Evolutionary conservation across 2,329 filamentous ascomycete species (phyloP), one percentile per base, ranked within the genome.

Genomic region (Phialemoniopsis sp.): DNA sequence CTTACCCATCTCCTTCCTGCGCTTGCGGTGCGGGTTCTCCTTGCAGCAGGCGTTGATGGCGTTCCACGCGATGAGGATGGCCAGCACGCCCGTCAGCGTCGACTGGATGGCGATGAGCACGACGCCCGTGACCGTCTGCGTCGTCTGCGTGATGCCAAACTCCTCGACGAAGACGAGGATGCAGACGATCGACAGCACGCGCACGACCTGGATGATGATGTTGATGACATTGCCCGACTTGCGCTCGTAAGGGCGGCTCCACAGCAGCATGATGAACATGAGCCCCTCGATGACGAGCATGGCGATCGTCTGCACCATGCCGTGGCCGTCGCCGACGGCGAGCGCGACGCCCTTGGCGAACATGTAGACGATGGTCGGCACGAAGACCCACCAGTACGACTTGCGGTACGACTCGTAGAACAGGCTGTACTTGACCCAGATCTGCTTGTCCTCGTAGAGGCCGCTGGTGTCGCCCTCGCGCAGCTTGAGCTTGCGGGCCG

Each of bases 341-440:
- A 97, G 82, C 42, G 91, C 80, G 45, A 82, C 85, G 39, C 91
- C 90, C 67, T 93, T 93, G 57, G 81, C 83, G 56, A 96, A 89
- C 71, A 90, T 86, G 71, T 97, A 97, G 47, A 89, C 45, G 55
- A 97, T 95, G 45, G 78, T 72, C 1, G 93, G 93, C 13, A 97
- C 76, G 58, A 98, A 97, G 17, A 96, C 66, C 91, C 91, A 97
- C 93, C 93, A 98, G 70, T 91, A 95, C 52, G 83, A 80, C 63
- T 87, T 89, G 68, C 89, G 89, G 73, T 95, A 97, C 52, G 84
- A 85, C 55, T 97, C 93, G 70, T 98, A 98, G 68, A 98, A 97
- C 46, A 96, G 74, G 54, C 87, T 93, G 74, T 98, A 98, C 69
- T 93, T 95, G 60, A 88, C 76, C 90, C 93, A 96, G 31, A 85